phyloP scores from a whole-genome alignment of 257 asterid species.

The Galeopsis tetrahit region DNA sequence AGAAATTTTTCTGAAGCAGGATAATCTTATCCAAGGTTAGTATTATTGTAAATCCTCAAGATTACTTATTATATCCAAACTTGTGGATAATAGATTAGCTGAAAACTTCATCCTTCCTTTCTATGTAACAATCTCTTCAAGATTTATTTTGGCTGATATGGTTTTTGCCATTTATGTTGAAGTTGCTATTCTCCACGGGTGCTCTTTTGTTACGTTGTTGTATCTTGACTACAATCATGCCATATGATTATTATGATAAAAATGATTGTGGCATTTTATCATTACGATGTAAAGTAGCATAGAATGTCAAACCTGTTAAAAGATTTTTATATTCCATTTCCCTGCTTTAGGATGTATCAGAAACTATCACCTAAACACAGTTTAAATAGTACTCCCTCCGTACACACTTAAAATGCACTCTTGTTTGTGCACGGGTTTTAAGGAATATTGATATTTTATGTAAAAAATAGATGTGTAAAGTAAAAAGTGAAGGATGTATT shows the following conservation, averaged over 20 bases:
- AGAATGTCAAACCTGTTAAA: conserved; percentile 20
- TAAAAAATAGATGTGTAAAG: too few relatives aligned
- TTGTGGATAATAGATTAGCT: conserved; percentile 8
- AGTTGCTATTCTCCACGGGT: conserved; percentile 2
- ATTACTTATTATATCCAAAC: conserved; percentile 20
- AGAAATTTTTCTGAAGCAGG: conserved; percentile 92
- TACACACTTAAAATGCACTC: too few relatives aligned
- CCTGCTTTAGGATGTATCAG: conserved; percentile 28
- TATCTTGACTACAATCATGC: conserved; percentile 14
- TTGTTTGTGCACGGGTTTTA: too few relatives aligned
- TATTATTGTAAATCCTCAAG: conserved; percentile 27
- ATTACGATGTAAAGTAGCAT: conserved; percentile 13
- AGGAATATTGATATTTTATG: too few relatives aligned
- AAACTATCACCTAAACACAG: conserved; percentile 16
- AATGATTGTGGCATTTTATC: conserved; percentile 25
- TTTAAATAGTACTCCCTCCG: not conserved
- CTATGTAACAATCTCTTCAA: conserved; percentile 25
- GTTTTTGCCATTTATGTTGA: conserved; percentile 19
- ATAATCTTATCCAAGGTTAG: conserved; percentile 90
- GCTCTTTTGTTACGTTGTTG: conserved; percentile 6
- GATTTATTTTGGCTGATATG: conserved; percentile 20
- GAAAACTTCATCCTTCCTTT: conserved; percentile 18
- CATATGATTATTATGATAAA: conserved; percentile 4
- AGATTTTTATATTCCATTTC: not conserved
- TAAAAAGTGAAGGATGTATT: too few relatives aligned